Evolutionary conservation across 371 early-diverging fungal species (phyloP), one percentile per base, ranked within the genome.

Genomic region (Mucor lusitanicus): DNA sequence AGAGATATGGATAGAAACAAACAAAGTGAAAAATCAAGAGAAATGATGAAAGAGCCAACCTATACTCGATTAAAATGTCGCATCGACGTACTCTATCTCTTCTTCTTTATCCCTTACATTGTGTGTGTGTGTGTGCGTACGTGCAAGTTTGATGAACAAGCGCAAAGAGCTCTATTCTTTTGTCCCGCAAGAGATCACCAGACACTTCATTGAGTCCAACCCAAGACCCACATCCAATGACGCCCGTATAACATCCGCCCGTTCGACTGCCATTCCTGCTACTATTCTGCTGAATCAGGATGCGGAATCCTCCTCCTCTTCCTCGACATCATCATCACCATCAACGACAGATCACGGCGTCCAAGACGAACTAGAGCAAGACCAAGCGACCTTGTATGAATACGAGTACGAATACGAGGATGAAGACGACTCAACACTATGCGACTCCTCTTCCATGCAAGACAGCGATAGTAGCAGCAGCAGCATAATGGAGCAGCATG

Each of bases 111-210:
- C 39, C 54, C 35, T 23, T 15, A 13, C 9, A n/a, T 32, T 28
- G 17, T n/a, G 12, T 35, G 37, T 12, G 37, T 35, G n/a, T n/a
- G n/a, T n/a, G n/a, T n/a, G n/a, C n/a, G n/a, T n/a, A n/a, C n/a
- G 3, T 58, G 6, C 32, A 13, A 3, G 17, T 48, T 35, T 25
- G 21, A 50, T 48, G 30, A 32, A 19, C 50, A 33, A 15, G 12
- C 48, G 28, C 15, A 58, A 46, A 35, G 65, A 58, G 17, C 28
- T 44, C 0, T 58, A 48, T 48, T 58, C 65, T 23, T 48, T 48
- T 59, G 65, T 65, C 19, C 65, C 65, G 1, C 65, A 65, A 19
- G 65, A 58, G 23, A 58, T 65, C 3, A 17, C 25, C 23, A 28
- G 48, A 9, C 65, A 48, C 48, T 65, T 65, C 15, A 58, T 65